Evolutionary conservation across 192 early-diverging fungal species (phyloP), one percentile per base, ranked within the genome.

Genomic region (Entomortierella chlamydospora): DNA sequence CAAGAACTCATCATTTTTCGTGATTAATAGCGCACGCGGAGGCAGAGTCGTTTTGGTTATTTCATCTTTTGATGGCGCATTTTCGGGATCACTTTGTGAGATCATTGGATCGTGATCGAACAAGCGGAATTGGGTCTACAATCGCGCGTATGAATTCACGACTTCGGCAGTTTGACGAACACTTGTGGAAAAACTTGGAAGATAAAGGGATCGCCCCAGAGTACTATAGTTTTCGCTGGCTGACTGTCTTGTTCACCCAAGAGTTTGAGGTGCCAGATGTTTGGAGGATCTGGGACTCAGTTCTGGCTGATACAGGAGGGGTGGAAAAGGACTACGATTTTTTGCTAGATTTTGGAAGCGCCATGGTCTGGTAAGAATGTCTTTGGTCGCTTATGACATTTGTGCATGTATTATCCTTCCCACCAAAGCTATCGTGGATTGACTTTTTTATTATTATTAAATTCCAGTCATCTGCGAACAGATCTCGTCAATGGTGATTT

Each of bases 141-240:
- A 88, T 92, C 83, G 73, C 76, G 30, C 78, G 88, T n/a, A 83
- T 92, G 86, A 85, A 82, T 58, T 70, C 63, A 25, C 73, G 85
- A 12, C 64, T 94, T 25, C 53, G 80, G n/a, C 71, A 81, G 59
- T 84, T 87, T 47, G 90, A 93, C 58, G 74, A 64, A n/a, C 71
- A 88, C 33, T 68, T 93, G 26, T 93, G 89, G 87, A 63, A 65
- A 33, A 84, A 91, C 80, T 52, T 94, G 50, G 85, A 88, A 42
- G 67, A 63, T n/a, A 91, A 92, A 63, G 84, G 86, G 37, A 84
- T 94, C 18, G 84, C 90, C 26, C 87, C 91, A 20, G 86, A 89
- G 52, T 93, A 91, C 69, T 95, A 91, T 73, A 86, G 89, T n/a
- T 92, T 95, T 73, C 88, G 93, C 1, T 95, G 94, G 94, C 82